Base-by-base conservation (phyloP, 2,329 filamentous ascomycete genomes). In the Tolypocladium ovalisporum region DNA sequence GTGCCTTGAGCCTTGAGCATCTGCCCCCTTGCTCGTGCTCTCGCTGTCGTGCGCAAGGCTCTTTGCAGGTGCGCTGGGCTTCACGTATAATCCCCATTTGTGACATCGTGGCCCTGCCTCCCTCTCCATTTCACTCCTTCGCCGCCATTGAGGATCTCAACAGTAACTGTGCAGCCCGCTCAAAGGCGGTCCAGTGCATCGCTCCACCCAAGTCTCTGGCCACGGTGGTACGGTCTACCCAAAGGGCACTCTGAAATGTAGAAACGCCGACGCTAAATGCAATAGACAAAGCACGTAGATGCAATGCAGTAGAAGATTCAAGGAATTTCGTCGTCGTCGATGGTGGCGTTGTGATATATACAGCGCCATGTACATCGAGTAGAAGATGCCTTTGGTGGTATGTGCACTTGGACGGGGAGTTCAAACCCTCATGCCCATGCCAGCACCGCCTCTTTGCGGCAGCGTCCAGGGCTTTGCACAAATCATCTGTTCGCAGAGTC, bases 401-500 rank as follows among this genome's bases (percentile, higher is more conserved):
- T 27, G 32, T 22, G 29, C 27, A 35, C 6, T n/a, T 32, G 34
- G 12, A n/a, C 29, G 29, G 17, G 27, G 17, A 13, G 36, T 19
- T 57, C 40, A 60, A 29, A 7, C 55, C 49, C 37, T 52, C 54
- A 51, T 54, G 55, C 22, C 32, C n/a, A 64, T 57, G 13, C 71
- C 62, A 35, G 63, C 60, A 24, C 69, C 67, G 51, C 74, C 73
- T 63, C 81, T 76, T 67, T 83, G 79, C 2, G 86, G 86, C 54
- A 89, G 74, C 54, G 85, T 85, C 86, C 86, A 89, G 19, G 86
- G 86, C 65, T 83, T 81, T 52, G 82, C 76, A 69, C 86, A 88
- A 57, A 89, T 82, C 58, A 86, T 80, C 85, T 88, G 57, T 19
- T 34, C 13, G n/a, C 1, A 58, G 51, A 55, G 57, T 65, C 57